Evolutionary conservation across 2,329 filamentous ascomycete species (phyloP), one percentile per base, ranked within the genome.

Genomic region (Colletotrichum acutatum): DNA sequence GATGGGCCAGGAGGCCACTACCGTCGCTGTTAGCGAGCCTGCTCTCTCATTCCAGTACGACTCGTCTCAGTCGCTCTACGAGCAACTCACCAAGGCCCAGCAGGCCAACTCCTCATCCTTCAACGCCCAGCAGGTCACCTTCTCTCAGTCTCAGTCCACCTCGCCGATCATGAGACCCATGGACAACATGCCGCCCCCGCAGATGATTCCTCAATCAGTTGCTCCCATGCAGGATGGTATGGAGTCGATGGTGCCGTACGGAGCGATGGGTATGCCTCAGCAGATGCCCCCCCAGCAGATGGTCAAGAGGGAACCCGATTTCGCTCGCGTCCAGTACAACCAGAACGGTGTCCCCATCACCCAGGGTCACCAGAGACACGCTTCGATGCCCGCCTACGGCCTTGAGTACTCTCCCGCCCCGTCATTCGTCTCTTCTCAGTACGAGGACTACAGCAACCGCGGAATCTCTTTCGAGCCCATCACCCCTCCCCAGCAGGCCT

Each of bases 11-110:
- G 97, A 99, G 85, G 95, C 97, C 70, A 99, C 95, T 64, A 99
- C 97, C 19, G 92, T 98, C 78, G 97, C 97, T 67, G 95, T 98
- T 81, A 97, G 93, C 89, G 97, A 99, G 86, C 97, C 97, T 46
- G 97, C 97, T 64, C 87, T 98, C 79, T 99, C 97, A 1, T 99
- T 99, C 87, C 95, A 99, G 85, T 99, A 98, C 85, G 97, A 99
- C 86, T 98, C 97, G 28, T 98, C 97, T 42, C 97, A 99, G 86
- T 98, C 97, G 77, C 92, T 99, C 74, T 99, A 98, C 83, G 97
- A 99, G 89, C 97, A 99, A 88, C 92, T 99, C 86, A 99, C 97
- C 79, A 99, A 98, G 88, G 95, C 96, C 60, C 97, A 99, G 85
- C 97, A 98, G 89, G 96, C 95, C 83, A 98, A 97, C 86, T 97